Percentiles rank a stretch among this genome's conserved stretches.
Evolutionary conservation across 306 rosid species (phyloP).

Genomic region (Prunus dulcis): DNA sequence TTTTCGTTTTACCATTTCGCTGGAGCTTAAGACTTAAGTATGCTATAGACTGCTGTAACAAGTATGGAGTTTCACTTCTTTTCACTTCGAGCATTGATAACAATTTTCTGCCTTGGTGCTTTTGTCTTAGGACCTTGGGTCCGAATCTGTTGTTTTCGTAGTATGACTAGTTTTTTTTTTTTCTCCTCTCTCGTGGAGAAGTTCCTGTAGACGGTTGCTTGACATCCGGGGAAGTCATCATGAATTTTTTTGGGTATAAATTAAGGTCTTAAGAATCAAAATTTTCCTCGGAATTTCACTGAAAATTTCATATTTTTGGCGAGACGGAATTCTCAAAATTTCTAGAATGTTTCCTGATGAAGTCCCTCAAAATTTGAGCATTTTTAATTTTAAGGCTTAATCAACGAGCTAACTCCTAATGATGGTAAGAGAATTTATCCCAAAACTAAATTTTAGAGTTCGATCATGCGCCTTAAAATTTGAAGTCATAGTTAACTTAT

Average conservation of each 20-base stretch:
- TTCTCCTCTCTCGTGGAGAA: background rate
- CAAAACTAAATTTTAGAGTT: background rate
- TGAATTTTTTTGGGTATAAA: background rate
- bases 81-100: conserved; percentile 79
- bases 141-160: background rate
- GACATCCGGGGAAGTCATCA: background rate
- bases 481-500: background rate
- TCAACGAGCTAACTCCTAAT: background rate
- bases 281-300: too few species aligned
- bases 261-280: too few species aligned
- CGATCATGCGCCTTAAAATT: background rate
- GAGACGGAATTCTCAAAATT: too few species aligned
- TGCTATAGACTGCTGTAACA: conserved; percentile 83
- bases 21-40: background rate
- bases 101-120: background rate
- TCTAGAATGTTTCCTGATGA: too few species aligned
- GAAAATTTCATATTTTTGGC: too few species aligned
- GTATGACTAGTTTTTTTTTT: background rate
- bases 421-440: background rate
- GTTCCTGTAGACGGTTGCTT: background rate
- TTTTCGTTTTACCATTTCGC: too few species aligned
- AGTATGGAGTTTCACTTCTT: conserved; percentile 77
- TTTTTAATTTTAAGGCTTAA: background rate
- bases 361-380: background rate
- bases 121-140: background rate